Evolutionary conservation across 2,329 filamentous ascomycete genomes (phyloP).

Genomic region (Penicillium freii): DNA sequence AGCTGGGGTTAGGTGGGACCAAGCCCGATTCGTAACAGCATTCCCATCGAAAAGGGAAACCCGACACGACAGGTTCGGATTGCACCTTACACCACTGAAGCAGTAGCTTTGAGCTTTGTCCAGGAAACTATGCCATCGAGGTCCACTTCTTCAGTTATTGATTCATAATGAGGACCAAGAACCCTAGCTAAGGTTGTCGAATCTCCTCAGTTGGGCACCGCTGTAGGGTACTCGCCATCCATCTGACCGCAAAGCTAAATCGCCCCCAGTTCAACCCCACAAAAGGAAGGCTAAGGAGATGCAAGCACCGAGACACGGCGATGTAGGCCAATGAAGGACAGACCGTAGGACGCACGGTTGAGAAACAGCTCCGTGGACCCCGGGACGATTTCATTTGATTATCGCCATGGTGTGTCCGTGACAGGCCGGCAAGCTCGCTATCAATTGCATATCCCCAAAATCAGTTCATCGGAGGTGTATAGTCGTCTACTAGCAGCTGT

Average conservation of each 20-base stretch:
- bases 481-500: neutral
- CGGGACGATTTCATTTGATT: neutral
- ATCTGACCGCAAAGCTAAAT: neutral
- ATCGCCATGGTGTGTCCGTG: neutral
- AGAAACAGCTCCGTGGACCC: neutral
- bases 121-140: neutral
- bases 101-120: neutral
- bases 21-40: neutral
- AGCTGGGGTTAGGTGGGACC: neutral
- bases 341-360: neutral
- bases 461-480: neutral
- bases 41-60: constrained; percentile 1
- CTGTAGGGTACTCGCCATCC: neutral
- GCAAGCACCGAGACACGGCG: neutral
- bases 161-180: neutral
- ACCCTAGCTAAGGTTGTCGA: neutral
- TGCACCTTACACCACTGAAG: neutral
- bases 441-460: neutral
- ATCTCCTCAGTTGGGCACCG: neutral
- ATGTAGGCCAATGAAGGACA: neutral
- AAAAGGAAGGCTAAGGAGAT: neutral
- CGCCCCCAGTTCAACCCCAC: neutral
- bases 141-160: constrained; percentile 6
- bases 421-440: neutral
- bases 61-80: constrained; percentile 5